phyloP scores from a whole-genome alignment of 352 stramenopile species.

The Aphanomyces stellatus region DNA sequence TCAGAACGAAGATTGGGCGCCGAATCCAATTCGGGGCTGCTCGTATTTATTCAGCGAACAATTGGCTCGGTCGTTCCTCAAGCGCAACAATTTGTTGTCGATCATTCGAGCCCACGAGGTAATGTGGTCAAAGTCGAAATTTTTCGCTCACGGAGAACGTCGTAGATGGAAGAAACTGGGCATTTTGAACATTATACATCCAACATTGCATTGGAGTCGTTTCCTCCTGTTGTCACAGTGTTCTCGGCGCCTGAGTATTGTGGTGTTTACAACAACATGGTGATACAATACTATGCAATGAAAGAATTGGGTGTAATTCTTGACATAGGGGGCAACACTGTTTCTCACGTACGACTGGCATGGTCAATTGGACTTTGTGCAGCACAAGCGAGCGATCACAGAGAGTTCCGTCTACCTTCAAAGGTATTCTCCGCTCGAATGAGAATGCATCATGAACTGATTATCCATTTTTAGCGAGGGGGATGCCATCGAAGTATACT shows the following conservation, averaged over 20 bases:
- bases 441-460: constrained; percentile 43
- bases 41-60: constrained; percentile 77
- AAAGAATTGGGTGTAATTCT: too few relatives aligned
- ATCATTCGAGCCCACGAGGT: constrained; percentile 74
- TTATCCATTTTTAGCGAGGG: constrained; percentile 37
- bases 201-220: not conserved
- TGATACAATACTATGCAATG: not conserved
- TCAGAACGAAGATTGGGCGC: constrained; percentile 39
- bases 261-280: constrained; percentile 73
- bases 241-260: constrained; percentile 82
- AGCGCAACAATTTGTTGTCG: constrained; percentile 50
- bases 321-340: constrained; percentile 47
- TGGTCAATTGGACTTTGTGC: constrained; percentile 42
- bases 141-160: not conserved
- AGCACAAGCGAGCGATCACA: constrained; percentile 41
- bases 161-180: constrained; percentile 54
- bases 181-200: constrained; percentile 59
- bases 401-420: not conserved
- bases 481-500: constrained; percentile 38
- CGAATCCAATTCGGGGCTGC: constrained; percentile 60
- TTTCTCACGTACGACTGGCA: constrained; percentile 44
- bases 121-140: too few relatives aligned
- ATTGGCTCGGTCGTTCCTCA: constrained; percentile 52
- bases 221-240: constrained; percentile 34
- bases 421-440: not conserved